Conservation (phyloP, 2,329 filamentous ascomycete species). For the Penicillium sumatraense region DNA sequence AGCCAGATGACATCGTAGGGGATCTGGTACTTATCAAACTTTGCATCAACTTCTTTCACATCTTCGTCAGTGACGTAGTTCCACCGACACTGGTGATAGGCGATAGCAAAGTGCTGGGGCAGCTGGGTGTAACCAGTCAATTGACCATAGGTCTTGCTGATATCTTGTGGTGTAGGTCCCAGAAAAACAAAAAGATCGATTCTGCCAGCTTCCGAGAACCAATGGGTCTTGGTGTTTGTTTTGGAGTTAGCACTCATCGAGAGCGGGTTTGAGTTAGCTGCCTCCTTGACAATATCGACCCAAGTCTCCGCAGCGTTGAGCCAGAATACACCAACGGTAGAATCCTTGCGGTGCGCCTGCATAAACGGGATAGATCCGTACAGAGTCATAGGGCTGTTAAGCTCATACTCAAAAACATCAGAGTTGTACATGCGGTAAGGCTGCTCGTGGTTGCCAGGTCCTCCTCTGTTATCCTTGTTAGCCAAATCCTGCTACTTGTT, state of each 20-base stretch:
- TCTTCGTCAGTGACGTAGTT: slow-evolving; percentile 98
- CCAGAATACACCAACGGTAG: slow-evolving; percentile 96
- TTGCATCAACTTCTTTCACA: slow-evolving; percentile 92
- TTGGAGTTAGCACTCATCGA: slow-evolving; percentile 71
- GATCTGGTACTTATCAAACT: slow-evolving; percentile 93
- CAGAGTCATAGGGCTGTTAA: slow-evolving; percentile 97
- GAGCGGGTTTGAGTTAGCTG: slow-evolving; percentile 73
- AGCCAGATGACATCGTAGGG: slow-evolving; percentile 99
- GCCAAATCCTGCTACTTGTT: background rate
- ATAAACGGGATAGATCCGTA: slow-evolving; percentile 98
- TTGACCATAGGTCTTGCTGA: slow-evolving; percentile 82
- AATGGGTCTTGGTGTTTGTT: slow-evolving; percentile 86
- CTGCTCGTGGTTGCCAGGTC: slow-evolving; percentile 80
- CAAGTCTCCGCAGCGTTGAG: slow-evolving; percentile 96
- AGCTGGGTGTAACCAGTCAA: slow-evolving; percentile 90
- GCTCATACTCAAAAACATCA: slow-evolving; percentile 96
- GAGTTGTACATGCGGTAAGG: slow-evolving; percentile 95
- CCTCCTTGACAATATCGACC: slow-evolving; percentile 89
- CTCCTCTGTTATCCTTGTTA: slow-evolving; percentile 59
- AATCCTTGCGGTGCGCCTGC: slow-evolving; percentile 93
- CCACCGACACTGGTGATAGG: slow-evolving; percentile 97
- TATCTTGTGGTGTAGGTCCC: slow-evolving; percentile 80
- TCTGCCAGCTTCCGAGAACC: slow-evolving; percentile 91
- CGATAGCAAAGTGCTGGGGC: slow-evolving; percentile 89
- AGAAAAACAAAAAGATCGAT: slow-evolving; percentile 95